Percentiles rank a stretch among this genome's conserved stretches.
Evolutionary conservation across 1,284 basidiomycete species (phyloP).

Genomic region (Ganoderma lucidum): DNA sequence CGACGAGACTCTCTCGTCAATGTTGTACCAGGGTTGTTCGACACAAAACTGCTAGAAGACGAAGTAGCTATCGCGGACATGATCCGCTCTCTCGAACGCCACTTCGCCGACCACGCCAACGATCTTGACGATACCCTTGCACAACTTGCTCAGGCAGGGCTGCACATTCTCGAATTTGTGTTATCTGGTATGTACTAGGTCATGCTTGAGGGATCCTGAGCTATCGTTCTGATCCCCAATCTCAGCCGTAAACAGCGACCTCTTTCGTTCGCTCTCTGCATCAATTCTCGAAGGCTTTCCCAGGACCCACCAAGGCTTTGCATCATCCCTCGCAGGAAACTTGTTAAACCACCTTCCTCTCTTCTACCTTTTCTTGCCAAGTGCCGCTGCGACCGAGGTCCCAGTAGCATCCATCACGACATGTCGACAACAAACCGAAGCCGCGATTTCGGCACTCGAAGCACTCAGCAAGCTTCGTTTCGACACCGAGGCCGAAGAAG

Average conservation of each 20-base stretch:
- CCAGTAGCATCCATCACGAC: not conserved
- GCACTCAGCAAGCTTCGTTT: slow-evolving; percentile 7
- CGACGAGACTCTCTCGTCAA: not conserved
- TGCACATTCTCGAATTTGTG: not conserved
- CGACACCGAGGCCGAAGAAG: not conserved
- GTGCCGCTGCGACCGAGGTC: not conserved
- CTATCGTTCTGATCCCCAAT: not conserved
- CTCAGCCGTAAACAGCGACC: not conserved
- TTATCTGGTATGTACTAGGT: slow-evolving; percentile 3
- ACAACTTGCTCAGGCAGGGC: not conserved
- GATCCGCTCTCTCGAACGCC: not conserved
- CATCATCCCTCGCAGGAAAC: not conserved
- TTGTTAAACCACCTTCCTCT: not conserved
- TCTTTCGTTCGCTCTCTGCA: not conserved
- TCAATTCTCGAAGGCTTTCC: not conserved
- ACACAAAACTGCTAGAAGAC: not conserved
- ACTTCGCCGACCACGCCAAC: not conserved
- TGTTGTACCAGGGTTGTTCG: slow-evolving; percentile 9
- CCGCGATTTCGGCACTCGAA: not conserved
- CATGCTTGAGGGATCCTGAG: too few relatives aligned
- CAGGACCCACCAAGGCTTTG: not conserved
- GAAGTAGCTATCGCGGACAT: not conserved
- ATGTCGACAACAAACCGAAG: not conserved
- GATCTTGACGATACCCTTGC: not conserved
- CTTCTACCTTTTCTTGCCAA: slow-evolving; percentile 9